These are phyloP conservation scores for Entelexis paramagnoliae DNA, from an alignment of 1,139 yeast genomes.

Conservation along the genomic window DNA sequence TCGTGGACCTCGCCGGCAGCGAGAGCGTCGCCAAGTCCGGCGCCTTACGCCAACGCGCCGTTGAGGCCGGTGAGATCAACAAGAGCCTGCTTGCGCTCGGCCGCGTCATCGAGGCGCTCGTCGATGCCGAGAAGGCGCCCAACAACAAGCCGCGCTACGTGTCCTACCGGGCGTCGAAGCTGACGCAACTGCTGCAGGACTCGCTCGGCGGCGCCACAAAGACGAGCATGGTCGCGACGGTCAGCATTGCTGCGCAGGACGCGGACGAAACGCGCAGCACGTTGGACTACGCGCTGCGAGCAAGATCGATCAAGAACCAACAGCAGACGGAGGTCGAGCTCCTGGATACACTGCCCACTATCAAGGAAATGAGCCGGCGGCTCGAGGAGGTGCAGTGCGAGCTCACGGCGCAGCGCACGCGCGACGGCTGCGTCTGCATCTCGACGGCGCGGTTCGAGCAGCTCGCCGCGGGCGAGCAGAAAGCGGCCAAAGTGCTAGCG, in stretches of 20 bases:
- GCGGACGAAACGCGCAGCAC: conserved; percentile 75
- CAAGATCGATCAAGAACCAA: conserved; percentile 59
- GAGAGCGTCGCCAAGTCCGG: conserved; percentile 75
- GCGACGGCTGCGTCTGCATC: conserved; percentile 17
- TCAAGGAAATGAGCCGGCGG: conserved; percentile 9
- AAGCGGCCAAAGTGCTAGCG: conserved; percentile 8
- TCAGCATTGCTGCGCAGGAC: conserved; percentile 67
- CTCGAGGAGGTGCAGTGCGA: conserved; percentile 16
- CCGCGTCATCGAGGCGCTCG: conserved; percentile 66
- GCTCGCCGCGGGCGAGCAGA: conserved; percentile 7
- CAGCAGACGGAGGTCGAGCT: conserved; percentile 41
- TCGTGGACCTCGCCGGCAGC: conserved; percentile 86
- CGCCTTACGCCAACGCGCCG: conserved; percentile 64
- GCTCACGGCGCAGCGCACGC: conserved; percentile 14
- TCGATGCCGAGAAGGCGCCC: conserved; percentile 28
- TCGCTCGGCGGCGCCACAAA: conserved; percentile 76
- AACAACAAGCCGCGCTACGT: conserved; percentile 38
- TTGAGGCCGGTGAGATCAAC: conserved; percentile 72
- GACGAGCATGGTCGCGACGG: conserved; percentile 69
- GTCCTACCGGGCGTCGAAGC: conserved; percentile 78
- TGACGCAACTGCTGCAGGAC: conserved; percentile 69
- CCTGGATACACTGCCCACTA: conserved; percentile 3
- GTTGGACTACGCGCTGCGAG: conserved; percentile 74
- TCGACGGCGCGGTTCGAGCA: conserved; percentile 6
- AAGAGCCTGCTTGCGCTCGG: conserved; percentile 76